Conservation (phyloP, 306 rosid species). For the Corylus avellana region DNA sequence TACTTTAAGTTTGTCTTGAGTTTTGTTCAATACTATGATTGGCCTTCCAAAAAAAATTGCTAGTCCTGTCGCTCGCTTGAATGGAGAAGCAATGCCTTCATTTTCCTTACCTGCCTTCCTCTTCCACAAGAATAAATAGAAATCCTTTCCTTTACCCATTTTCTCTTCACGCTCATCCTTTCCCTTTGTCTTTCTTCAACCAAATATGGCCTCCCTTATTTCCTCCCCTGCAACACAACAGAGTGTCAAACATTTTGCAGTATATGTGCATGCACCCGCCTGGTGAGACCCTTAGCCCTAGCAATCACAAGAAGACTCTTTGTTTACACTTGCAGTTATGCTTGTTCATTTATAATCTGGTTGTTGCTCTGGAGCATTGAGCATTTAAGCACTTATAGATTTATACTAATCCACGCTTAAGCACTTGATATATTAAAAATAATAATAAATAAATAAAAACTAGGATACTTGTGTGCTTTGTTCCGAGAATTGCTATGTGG, state of each 20-base stretch:
- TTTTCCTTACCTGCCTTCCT: too few species aligned
- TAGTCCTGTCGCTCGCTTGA: too few species aligned
- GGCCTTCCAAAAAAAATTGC: too few species aligned
- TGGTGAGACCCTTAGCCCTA: not conserved
- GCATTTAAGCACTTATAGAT: not conserved
- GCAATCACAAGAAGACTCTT: not conserved
- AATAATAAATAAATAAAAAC: not conserved
- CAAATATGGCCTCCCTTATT: too few species aligned
- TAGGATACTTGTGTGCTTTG: not conserved
- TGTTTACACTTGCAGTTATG: not conserved
- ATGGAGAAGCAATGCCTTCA: too few species aligned
- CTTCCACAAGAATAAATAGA: too few species aligned
- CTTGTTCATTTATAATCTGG: not conserved
- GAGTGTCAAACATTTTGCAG: not conserved
- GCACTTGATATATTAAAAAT: not conserved
- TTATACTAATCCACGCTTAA: not conserved
- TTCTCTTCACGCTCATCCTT: not conserved
- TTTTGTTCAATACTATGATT: too few species aligned
- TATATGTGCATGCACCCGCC: not conserved
- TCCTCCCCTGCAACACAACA: not conserved
- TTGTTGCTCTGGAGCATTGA: not conserved
- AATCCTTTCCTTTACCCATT: not conserved
- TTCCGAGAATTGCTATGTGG: not conserved
- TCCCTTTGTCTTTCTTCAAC: not conserved
- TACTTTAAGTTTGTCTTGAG: too few species aligned